phyloP scores from a whole-genome alignment of 2,329 filamentous ascomycete genomes.

The Elsinoe fawcettii region DNA sequence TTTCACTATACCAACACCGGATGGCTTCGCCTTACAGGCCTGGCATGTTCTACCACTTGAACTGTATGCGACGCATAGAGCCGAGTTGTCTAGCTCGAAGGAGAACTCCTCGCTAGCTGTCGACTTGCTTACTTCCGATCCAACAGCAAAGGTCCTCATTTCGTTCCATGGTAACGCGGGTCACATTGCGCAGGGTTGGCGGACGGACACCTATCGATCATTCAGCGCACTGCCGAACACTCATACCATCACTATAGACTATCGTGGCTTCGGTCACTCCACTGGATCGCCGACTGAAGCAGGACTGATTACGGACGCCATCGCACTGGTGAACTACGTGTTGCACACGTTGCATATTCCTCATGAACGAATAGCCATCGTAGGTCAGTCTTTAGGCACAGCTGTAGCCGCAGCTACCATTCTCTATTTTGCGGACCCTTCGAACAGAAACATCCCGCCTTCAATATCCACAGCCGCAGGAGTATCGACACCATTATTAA shows the following conservation, averaged over 20 bases:
- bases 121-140: conserved; percentile 45
- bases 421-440: conserved; percentile 52
- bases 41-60: conserved; percentile 85
- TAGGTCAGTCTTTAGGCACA: conserved; percentile 84
- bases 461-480: neutral
- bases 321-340: conserved; percentile 65
- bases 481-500: conserved; percentile 3
- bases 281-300: conserved; percentile 72
- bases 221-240: conserved; percentile 64
- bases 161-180: conserved; percentile 66
- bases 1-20: conserved; percentile 66
- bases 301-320: conserved; percentile 72
- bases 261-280: conserved; percentile 78
- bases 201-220: conserved; percentile 69
- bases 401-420: conserved; percentile 69
- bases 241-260: conserved; percentile 83
- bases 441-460: neutral
- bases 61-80: conserved; percentile 65
- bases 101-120: conserved; percentile 41
- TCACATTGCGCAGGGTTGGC: conserved; percentile 69
- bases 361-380: conserved; percentile 64
- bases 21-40: conserved; percentile 71
- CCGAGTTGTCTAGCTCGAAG: conserved; percentile 48
- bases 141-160: conserved; percentile 47
- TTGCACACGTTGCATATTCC: conserved; percentile 57